Percentiles rank a stretch among this genome's conserved stretches.
Evolutionary conservation across 208 protist species (phyloP).

Genomic region (Vickermania ingenoplastis): DNA sequence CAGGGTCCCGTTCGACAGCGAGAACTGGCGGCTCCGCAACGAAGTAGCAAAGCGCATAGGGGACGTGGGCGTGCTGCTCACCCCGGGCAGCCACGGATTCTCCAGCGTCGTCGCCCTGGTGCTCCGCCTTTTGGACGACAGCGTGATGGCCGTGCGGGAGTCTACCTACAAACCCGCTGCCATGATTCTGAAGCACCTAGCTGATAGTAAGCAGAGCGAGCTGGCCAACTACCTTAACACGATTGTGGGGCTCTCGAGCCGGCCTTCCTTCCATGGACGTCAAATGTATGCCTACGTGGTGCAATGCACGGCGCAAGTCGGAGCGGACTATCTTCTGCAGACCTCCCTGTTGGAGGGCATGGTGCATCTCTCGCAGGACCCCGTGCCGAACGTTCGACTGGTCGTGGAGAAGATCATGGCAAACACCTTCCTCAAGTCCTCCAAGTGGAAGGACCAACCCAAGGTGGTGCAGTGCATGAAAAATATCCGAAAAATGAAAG

Average conservation of each 20-base stretch:
- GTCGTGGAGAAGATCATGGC: conserved; percentile 58
- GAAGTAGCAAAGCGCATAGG: conserved; percentile 85
- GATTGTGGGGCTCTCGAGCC: conserved; percentile 64
- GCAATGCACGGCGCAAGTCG: conserved; percentile 66
- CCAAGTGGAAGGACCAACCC: conserved; percentile 29
- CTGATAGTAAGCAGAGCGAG: conserved; percentile 20
- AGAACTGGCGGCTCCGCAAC: conserved; percentile 92
- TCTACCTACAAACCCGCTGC: conserved; percentile 74
- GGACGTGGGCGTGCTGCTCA: conserved; percentile 59
- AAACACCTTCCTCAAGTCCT: conserved; percentile 33
- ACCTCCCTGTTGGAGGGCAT: conserved; percentile 44
- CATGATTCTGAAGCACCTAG: conserved; percentile 62
- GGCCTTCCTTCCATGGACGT: conserved; percentile 66
- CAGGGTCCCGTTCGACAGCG: conserved; percentile 75
- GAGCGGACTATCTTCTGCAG: conserved; percentile 40
- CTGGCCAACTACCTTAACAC: conserved; percentile 42
- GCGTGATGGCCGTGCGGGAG: conserved; percentile 82
- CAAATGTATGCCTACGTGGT: conserved; percentile 86
- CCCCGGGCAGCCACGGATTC: conserved; percentile 29
- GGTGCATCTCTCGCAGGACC: conserved; percentile 50
- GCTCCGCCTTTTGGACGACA: conserved; percentile 79
- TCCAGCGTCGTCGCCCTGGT: conserved; percentile 51
- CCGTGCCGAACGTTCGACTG: conserved; percentile 85
- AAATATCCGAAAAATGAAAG: neutral
- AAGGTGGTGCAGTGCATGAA: conserved; percentile 36